Evolutionary conservation across 768 basidiomycete species (phyloP).

Genomic region (Suillus subalutaceus): DNA sequence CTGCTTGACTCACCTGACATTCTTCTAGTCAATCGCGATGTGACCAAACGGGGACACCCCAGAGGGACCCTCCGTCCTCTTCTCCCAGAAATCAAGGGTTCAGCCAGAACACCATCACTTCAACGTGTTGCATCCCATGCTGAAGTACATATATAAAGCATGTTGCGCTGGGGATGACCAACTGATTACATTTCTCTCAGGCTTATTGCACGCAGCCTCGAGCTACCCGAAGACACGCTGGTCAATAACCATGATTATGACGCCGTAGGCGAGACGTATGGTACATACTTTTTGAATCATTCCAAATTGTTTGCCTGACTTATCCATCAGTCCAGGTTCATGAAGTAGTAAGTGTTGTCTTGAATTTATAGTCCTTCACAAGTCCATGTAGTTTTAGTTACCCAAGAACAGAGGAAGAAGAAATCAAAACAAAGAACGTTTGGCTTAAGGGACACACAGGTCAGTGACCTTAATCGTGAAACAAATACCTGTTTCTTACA

Average conservation of each 20-base stretch:
- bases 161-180: not conserved
- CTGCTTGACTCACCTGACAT: not conserved
- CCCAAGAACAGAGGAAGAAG: conserved; percentile 52
- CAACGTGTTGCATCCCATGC: conserved; percentile 50
- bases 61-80: conserved; percentile 48
- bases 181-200: conserved; percentile 26
- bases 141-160: conserved; percentile 36
- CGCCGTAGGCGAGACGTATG: conserved; percentile 43
- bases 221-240: conserved; percentile 55
- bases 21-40: conserved; percentile 50
- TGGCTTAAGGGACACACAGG: conserved; percentile 67
- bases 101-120: conserved; percentile 52
- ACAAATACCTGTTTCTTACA: not conserved
- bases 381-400: conserved; percentile 39
- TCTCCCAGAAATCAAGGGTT: conserved; percentile 56
- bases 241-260: conserved; percentile 51
- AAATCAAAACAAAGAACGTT: conserved; percentile 51
- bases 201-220: conserved; percentile 52
- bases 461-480: conserved; percentile 17
- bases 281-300: conserved; percentile 26
- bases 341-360: conserved; percentile 59
- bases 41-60: conserved; percentile 53
- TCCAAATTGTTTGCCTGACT: not conserved
- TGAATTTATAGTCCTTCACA: not conserved
- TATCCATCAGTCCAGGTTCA: conserved; percentile 51